Evolutionary conservation across 1,284 basidiomycete genomes (phyloP).

Genomic region (Somion occarium): DNA sequence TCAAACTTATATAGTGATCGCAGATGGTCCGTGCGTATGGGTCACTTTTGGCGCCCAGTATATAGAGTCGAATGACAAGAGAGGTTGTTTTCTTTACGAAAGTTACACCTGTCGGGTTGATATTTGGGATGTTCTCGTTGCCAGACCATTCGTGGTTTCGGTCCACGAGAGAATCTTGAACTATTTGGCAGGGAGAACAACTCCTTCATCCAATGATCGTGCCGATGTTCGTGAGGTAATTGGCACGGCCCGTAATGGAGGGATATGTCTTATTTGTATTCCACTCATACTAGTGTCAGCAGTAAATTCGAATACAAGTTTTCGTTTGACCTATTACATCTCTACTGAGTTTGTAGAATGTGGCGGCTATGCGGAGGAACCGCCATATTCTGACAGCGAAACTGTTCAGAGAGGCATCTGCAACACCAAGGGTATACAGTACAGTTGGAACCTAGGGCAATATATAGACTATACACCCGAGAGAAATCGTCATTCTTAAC

Average conservation of each 20-base stretch:
- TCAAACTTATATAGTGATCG: slow-evolving; percentile 18
- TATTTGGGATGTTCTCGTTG: slow-evolving; percentile 57
- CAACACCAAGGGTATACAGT: too few relatives aligned
- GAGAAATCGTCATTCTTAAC: too few relatives aligned
- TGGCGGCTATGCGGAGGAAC: too few relatives aligned
- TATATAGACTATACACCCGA: too few relatives aligned
- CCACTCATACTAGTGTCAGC: too few relatives aligned
- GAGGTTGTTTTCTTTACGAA: slow-evolving; percentile 33
- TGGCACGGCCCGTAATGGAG: slow-evolving; percentile 54
- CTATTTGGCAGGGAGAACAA: slow-evolving; percentile 43
- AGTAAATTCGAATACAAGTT: too few relatives aligned
- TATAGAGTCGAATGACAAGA: background rate
- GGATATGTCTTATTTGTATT: slow-evolving; percentile 30
- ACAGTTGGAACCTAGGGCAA: too few relatives aligned
- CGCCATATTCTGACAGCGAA: too few relatives aligned
- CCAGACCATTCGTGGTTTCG: slow-evolving; percentile 14
- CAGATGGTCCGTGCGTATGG: slow-evolving; percentile 54
- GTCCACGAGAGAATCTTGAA: slow-evolving; percentile 50
- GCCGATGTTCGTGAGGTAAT: slow-evolving; percentile 30
- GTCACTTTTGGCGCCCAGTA: slow-evolving; percentile 5
- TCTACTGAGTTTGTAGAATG: too few relatives aligned
- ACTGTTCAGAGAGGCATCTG: too few relatives aligned
- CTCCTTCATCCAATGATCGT: slow-evolving; percentile 46
- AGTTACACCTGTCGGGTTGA: slow-evolving; percentile 65
- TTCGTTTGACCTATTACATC: too few relatives aligned